These are phyloP conservation scores for Pouteria glomerata DNA, from an alignment of 148 eudicot genomes.

Conservation along the genomic window DNA sequence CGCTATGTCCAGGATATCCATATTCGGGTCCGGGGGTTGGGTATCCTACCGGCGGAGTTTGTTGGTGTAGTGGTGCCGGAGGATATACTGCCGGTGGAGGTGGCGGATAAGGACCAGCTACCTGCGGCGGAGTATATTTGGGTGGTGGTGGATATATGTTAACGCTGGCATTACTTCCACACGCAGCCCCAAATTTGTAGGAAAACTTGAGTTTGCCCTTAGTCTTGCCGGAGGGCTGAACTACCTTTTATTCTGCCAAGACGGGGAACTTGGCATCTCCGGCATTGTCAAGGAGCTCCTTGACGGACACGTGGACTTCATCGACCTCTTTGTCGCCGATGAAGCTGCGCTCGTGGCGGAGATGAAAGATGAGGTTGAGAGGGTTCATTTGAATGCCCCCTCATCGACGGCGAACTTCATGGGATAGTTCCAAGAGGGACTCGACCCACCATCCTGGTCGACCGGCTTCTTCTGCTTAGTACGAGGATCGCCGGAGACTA, in stretches of 20 bases:
- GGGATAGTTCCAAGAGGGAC: conserved; percentile 41
- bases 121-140: conserved; percentile 10
- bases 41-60: not conserved
- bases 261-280: conserved; percentile 6
- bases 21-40: conserved; percentile 1
- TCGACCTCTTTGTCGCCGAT: conserved; percentile 47
- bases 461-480: conserved; percentile 42
- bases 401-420: conserved; percentile 39
- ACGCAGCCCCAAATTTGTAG: conserved; percentile 19
- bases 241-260: conserved; percentile 31
- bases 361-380: conserved; percentile 20
- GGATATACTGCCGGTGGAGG: conserved; percentile 2
- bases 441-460: conserved; percentile 40
- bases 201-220: conserved; percentile 13
- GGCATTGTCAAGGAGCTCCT: conserved; percentile 30
- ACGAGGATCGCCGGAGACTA: conserved; percentile 30
- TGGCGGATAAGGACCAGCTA: conserved; percentile 8
- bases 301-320: conserved; percentile 35
- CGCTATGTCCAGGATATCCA: conserved; percentile 16
- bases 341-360: conserved; percentile 30
- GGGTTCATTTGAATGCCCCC: not conserved
- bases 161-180: not conserved
- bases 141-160: not conserved
- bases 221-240: not conserved
- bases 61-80: not conserved